phyloP scores from a whole-genome alignment of 768 basidiomycete species.

The Leccinum truebloodii region DNA sequence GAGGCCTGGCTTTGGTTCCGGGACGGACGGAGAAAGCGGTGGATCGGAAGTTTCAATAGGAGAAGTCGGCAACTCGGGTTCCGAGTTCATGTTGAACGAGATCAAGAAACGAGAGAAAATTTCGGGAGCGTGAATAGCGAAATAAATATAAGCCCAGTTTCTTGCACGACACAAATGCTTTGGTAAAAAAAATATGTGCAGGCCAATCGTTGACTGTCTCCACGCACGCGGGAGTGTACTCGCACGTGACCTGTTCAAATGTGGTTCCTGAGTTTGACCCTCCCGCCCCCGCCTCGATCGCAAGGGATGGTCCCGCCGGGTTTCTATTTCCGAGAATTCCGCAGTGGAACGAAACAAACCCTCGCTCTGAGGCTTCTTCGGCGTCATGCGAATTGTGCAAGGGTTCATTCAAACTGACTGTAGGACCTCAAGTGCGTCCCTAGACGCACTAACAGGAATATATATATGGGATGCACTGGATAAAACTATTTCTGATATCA shows the following conservation, averaged over 20 bases:
- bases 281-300: not conserved
- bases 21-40: slow-evolving; percentile 47
- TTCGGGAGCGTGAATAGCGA: not conserved
- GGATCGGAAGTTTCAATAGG: slow-evolving; percentile 66
- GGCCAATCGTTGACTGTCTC: slow-evolving; percentile 6
- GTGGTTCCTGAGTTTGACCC: not conserved
- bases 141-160: slow-evolving; percentile 2
- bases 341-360: not conserved
- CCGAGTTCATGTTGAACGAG: slow-evolving; percentile 19
- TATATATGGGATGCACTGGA: not conserved
- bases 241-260: not conserved
- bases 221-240: slow-evolving; percentile 9
- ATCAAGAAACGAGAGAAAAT: not conserved
- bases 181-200: not conserved
- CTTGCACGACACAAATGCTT: slow-evolving; percentile 4
- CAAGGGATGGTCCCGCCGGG: not conserved
- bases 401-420: not conserved
- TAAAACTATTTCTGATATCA: slow-evolving; percentile 3
- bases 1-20: slow-evolving; percentile 72
- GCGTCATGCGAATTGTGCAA: slow-evolving; percentile 13
- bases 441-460: not conserved
- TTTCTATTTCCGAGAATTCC: not conserved
- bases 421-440: slow-evolving; percentile 15
- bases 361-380: not conserved
- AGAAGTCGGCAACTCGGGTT: slow-evolving; percentile 35